Conservation (phyloP, 176 grass and related monocot genomes). For the Oryza rufipogon region DNA sequence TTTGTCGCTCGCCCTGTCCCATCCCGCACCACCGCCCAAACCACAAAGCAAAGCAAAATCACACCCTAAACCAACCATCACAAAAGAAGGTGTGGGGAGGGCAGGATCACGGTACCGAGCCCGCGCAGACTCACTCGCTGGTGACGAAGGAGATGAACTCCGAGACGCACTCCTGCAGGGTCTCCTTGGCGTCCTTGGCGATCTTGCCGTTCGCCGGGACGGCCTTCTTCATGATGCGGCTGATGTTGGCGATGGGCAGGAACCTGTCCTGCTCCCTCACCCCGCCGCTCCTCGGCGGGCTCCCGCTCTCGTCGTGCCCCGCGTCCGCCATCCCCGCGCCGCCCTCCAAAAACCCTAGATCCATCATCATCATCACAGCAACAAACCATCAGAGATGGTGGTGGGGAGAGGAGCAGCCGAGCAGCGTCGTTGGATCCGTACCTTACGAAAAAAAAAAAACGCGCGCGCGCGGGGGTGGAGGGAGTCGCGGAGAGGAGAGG, state of each 20-base stretch:
- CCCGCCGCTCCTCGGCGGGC: constrained; percentile 46
- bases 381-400: neutral
- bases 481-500: neutral
- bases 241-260: constrained; percentile 99
- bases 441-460: constrained; percentile 42
- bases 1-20: constrained; percentile 85
- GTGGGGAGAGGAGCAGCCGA: neutral
- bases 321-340: constrained; percentile 51
- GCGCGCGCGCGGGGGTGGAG: constrained; percentile 29
- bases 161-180: constrained; percentile 97
- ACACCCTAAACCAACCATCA: neutral
- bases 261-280: constrained; percentile 94
- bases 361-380: constrained; percentile 40
- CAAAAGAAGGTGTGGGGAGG: no score
- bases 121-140: constrained; percentile 76
- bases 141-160: constrained; percentile 99
- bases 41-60: constrained; percentile 10
- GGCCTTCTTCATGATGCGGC: constrained; percentile 99
- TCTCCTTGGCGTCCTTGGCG: constrained; percentile 99
- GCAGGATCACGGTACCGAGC: constrained; percentile 11
- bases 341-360: constrained; percentile 60
- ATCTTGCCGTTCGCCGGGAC: constrained; percentile 98
- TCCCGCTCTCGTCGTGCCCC: constrained; percentile 57
- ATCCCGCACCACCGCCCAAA: neutral
- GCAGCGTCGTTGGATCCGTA: constrained; percentile 42